These are phyloP conservation scores for Panicum virgatum DNA, from an alignment of 202 grass and related monocot species.

Conservation along the genomic window DNA sequence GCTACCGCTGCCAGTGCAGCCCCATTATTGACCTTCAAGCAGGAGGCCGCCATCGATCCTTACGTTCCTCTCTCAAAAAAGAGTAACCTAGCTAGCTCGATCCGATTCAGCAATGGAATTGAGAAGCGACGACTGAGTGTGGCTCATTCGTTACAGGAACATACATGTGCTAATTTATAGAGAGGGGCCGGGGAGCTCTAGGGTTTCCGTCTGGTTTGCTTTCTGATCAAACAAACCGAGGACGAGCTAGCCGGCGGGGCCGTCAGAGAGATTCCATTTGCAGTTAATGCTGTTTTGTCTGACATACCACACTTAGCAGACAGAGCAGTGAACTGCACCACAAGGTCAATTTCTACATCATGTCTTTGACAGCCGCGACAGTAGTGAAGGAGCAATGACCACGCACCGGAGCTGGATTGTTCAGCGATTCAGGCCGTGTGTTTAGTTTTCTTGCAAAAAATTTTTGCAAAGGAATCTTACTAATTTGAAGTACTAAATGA, in stretches of 20 bases:
- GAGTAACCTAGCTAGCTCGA: background rate
- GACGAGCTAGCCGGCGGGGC: background rate
- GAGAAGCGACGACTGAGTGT: background rate
- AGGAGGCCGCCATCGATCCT: conserved; percentile 33
- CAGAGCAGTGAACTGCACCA: background rate
- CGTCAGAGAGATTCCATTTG: conserved; percentile 14
- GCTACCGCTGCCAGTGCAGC: background rate
- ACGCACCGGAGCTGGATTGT: background rate
- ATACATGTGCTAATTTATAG: conserved; percentile 43
- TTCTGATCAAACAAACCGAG: conserved; percentile 29
- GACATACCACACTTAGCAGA: background rate
- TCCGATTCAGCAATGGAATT: background rate
- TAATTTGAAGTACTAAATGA: too few relatives aligned
- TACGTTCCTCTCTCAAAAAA: background rate
- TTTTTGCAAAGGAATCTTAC: too few relatives aligned
- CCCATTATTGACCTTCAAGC: conserved; percentile 4
- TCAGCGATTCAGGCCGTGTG: background rate
- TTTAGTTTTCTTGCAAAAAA: too few relatives aligned
- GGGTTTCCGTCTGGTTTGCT: conserved; percentile 30
- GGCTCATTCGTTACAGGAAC: background rate
- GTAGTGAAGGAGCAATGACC: background rate
- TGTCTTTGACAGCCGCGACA: background rate
- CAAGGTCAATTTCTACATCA: conserved; percentile 15
- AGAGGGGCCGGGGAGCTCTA: background rate
- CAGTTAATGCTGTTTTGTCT: conserved; percentile 43